Percentiles rank a stretch among this genome's conserved stretches.
Conservation (phyloP, 2,329 filamentous ascomycete species). For the Aspergillus candidus region DNA sequence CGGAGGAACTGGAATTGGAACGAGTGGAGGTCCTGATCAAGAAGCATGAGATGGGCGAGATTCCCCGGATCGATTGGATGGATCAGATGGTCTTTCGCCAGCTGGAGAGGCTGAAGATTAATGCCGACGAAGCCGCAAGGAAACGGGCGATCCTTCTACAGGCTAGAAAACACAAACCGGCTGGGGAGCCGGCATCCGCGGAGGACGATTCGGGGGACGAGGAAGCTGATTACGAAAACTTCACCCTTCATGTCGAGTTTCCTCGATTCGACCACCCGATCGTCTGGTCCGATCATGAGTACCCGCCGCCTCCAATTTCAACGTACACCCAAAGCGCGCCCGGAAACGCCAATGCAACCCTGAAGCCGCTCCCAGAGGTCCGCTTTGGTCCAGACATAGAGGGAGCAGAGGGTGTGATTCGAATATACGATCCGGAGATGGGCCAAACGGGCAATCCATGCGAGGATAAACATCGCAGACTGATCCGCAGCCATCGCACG, state of each 20-base stretch:
- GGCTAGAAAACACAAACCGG: constrained; percentile 24
- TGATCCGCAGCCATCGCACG: constrained; percentile 87
- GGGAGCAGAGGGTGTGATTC: constrained; percentile 60
- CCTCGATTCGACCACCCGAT: constrained; percentile 93
- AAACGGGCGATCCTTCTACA: constrained; percentile 45
- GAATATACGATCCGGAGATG: constrained; percentile 89
- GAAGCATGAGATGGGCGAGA: constrained; percentile 97
- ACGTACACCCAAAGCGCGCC: constrained; percentile 59
- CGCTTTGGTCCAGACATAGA: constrained; percentile 87
- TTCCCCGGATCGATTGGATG: constrained; percentile 87
- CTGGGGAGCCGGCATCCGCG: constrained; percentile 35
- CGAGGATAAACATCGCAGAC: constrained; percentile 85
- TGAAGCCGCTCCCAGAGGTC: constrained; percentile 80
- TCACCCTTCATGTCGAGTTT: constrained; percentile 82
- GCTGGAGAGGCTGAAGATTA: constrained; percentile 68
- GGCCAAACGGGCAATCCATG: constrained; percentile 86
- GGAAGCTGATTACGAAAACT: constrained; percentile 55
- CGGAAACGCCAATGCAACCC: constrained; percentile 61
- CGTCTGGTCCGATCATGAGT: constrained; percentile 91
- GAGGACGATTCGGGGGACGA: constrained; percentile 34
- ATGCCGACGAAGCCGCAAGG: constrained; percentile 58
- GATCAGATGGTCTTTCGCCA: constrained; percentile 90
- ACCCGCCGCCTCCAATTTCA: constrained; percentile 76
- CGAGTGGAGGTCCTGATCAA: constrained; percentile 86
- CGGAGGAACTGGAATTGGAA: constrained; percentile 79